Evolutionary conservation across 2,329 filamentous ascomycete genomes (phyloP), one percentile per base, ranked within the genome.

Genomic region (Hirsutella minnesotensis): DNA sequence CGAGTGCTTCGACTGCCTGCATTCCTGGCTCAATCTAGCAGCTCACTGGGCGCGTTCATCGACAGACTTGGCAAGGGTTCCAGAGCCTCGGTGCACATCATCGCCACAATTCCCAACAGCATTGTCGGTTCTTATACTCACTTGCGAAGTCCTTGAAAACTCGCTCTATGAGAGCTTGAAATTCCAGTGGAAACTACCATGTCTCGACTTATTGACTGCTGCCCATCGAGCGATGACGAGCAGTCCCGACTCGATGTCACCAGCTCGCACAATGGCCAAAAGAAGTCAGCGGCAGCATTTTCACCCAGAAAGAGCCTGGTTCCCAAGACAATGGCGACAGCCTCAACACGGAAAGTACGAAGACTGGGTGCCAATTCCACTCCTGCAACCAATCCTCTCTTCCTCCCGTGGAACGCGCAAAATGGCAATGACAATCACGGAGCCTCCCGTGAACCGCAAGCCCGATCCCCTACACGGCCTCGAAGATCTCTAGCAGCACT

Each of bases 201-300:
- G 59, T 51, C 56, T 40, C 53, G 53, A 20, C 48, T 59, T 10
- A 50, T 52, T 24, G 53, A 61, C 7, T 53, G 49, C 38, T 54
- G 44, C 39, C 49, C 52, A 36, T 58, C 60, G 16, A 61, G 58
- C 41, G 63, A 68, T 18, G 66, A 70, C 35, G 67, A 69, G 29
- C 60, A 69, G 21, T 65, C 67, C 2, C 63, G 65, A 29, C 44
- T 67, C 20, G 56, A 35, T 34, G 18, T 16, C 7, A 12, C 30
- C n/a, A 12, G 22, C 10, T 20, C 16, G 18, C 20, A 61, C 33
- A 54, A 57, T 2, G 45, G 67, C 9, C 37, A 57, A 19, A 48
- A 45, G 9, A 50, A 43, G 22, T 37, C 50, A 21, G 47, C 22
- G 33, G 36, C 39, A 29, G 48, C 29, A 29, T 47, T 44, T 22